phyloP scores from a whole-genome alignment of 2,329 filamentous ascomycete species.

The Cladosporium sp. region DNA sequence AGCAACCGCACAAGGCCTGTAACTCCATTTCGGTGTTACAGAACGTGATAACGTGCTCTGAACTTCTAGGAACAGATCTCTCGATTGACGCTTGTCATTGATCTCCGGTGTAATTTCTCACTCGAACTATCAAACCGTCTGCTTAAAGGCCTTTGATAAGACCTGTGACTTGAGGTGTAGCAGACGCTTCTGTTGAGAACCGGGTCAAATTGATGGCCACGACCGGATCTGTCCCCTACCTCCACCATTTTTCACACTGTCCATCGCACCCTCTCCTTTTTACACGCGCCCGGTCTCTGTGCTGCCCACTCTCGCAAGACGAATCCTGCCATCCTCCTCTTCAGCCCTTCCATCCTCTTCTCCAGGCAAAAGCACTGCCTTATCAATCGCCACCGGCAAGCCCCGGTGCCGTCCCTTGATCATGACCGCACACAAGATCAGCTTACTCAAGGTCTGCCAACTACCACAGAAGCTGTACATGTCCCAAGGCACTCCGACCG shows the following conservation, averaged over 20 bases:
- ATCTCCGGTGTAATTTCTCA: not conserved
- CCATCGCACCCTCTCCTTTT: not conserved
- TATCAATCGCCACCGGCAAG: constrained; percentile 57
- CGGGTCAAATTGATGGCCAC: not conserved
- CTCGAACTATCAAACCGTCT: not conserved
- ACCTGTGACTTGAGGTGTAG: not conserved
- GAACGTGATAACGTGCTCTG: not conserved
- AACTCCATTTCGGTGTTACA: not conserved
- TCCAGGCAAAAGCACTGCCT: constrained; percentile 43
- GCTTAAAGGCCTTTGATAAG: not conserved
- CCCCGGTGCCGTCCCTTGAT: constrained; percentile 56
- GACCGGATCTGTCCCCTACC: not conserved
- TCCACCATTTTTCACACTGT: too few species aligned
- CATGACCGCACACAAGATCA: constrained; percentile 58
- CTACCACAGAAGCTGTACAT: constrained; percentile 50
- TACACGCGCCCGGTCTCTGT: constrained; percentile 10
- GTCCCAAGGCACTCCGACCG: constrained; percentile 46
- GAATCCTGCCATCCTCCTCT: constrained; percentile 39
- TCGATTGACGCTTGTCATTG: not conserved
- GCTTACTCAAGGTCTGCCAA: constrained; percentile 53
- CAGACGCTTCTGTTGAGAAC: not conserved
- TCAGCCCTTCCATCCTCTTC: constrained; percentile 33
- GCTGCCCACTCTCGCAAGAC: constrained; percentile 23
- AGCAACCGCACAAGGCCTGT: not conserved
- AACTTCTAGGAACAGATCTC: not conserved